phyloP scores from a whole-genome alignment of 2,329 filamentous ascomycete genomes.

The Aspergillus spinulosporus region DNA sequence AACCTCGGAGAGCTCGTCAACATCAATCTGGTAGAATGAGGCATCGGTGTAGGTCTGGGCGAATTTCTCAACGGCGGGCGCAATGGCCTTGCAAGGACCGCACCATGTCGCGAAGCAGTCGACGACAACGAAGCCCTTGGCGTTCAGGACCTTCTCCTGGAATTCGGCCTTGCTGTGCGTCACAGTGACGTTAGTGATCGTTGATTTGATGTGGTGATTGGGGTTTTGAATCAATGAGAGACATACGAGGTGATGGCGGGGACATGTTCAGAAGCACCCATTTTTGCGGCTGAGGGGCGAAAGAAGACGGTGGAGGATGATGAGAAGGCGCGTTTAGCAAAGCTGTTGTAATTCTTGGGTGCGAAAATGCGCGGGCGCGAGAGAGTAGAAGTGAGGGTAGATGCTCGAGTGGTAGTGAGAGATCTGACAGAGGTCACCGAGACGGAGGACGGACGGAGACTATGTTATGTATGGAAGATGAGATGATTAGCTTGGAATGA shows the following conservation, averaged over 20 bases:
- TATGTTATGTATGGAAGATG: slow-evolving; percentile 12
- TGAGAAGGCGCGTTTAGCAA: slow-evolving; percentile 30
- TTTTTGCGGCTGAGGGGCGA: slow-evolving; percentile 45
- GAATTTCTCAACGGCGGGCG: slow-evolving; percentile 70
- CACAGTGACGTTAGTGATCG: not conserved
- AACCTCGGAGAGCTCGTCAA: slow-evolving; percentile 76
- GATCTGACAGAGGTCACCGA: slow-evolving; percentile 13
- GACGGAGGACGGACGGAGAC: slow-evolving; percentile 31
- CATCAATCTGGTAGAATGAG: slow-evolving; percentile 86
- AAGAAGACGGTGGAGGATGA: slow-evolving; percentile 38
- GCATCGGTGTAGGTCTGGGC: slow-evolving; percentile 59
- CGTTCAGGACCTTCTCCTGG: slow-evolving; percentile 50
- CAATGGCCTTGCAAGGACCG: slow-evolving; percentile 89
- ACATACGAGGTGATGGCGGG: slow-evolving; percentile 30
- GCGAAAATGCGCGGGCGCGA: slow-evolving; percentile 10
- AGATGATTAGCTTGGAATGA: slow-evolving; percentile 26
- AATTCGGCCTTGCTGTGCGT: slow-evolving; percentile 59
- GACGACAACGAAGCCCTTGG: slow-evolving; percentile 66
- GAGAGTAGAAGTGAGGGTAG: slow-evolving; percentile 15
- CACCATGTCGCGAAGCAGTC: slow-evolving; percentile 92
- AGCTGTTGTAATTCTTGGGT: not conserved
- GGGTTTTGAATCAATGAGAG: not conserved
- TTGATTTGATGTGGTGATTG: not conserved
- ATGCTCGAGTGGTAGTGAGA: slow-evolving; percentile 15
- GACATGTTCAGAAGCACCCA: slow-evolving; percentile 24